phyloP scores from a whole-genome alignment of 1,139 yeast genomes.

The Blastobotrys raffinosifermentans region DNA sequence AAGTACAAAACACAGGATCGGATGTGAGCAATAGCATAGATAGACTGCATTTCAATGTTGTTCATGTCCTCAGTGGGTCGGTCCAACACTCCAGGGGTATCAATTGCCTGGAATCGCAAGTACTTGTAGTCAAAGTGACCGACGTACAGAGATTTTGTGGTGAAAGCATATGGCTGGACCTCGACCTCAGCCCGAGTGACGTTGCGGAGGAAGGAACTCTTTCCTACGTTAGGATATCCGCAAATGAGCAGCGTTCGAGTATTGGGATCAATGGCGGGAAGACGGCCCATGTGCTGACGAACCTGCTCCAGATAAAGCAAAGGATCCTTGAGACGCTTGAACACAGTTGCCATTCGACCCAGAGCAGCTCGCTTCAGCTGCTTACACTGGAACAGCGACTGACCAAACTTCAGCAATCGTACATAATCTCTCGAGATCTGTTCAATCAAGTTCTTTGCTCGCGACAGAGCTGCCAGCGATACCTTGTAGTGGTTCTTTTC shows the following conservation, averaged over 20 bases:
- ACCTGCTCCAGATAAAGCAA: constrained; percentile 92
- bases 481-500: constrained; percentile 98
- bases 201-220: constrained; percentile 86
- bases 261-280: constrained; percentile 97
- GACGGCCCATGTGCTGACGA: constrained; percentile 97
- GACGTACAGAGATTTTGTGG: constrained; percentile 89
- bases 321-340: constrained; percentile 92
- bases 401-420: constrained; percentile 92
- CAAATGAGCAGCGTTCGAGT: constrained; percentile 95
- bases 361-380: constrained; percentile 97
- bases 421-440: constrained; percentile 94
- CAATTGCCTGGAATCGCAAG: constrained; percentile 95
- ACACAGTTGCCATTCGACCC: constrained; percentile 99
- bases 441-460: constrained; percentile 90
- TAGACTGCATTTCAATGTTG: constrained; percentile 98
- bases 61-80: constrained; percentile 99
- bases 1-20: constrained; percentile 94
- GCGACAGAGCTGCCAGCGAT: constrained; percentile 89
- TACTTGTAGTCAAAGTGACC: constrained; percentile 98
- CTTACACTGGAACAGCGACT: constrained; percentile 95
- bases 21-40: constrained; percentile 96
- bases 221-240: constrained; percentile 99
- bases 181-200: constrained; percentile 98
- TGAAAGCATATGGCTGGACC: constrained; percentile 98
- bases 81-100: constrained; percentile 97